Evolutionary conservation across 257 asterid genomes (phyloP), one percentile per base, ranked within the genome.

Genomic region (Solanum megistacrolobum): DNA sequence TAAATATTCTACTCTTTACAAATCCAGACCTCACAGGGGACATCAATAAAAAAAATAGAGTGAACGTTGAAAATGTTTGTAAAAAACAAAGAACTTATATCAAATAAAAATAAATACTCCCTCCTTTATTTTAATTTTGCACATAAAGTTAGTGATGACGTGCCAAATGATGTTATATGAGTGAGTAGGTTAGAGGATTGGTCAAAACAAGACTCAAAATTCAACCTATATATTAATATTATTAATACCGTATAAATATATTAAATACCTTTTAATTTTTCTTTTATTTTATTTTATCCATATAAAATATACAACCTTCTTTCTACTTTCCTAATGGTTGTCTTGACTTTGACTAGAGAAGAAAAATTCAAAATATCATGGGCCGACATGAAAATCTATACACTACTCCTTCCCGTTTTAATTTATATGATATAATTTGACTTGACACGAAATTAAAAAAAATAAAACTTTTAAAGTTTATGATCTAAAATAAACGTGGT

Each of bases 151-250:
- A 76, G 11, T 5, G 85, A 4, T 86, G 74, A 86, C 81, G 79
- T 38, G 48, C 52, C 86, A 86, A 86, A 29, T 65, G 13, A 87
- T 62, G 39, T 38, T 66, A n/a, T 43, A 7, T 2, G 38, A 36
- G 29, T 14, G 0, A 39, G 38, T 32, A 65, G 32, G 78, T 31
- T 34, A 13, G 69, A 34, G 3, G 32, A 87, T 83, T 79, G 52
- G 86, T 82, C 86, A 82, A 48, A 82, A 31, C 86, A 82, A 48
- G 86, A 82, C 71, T 82, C 86, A 82, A 48, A 48, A 82, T 29
- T 82, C 86, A 46, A 82, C 43, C 4, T 10, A 10, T 43, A 43
- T 35, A 76, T n/a, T 39, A 38, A 36, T 16, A 39, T 20, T 16
- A 39, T 20, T 55, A 55, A 18, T 55, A 55, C 9, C n/a, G 31